Evolutionary conservation across 1,284 basidiomycete genomes (phyloP).

Genomic region (Rhodotorula glutinis): DNA sequence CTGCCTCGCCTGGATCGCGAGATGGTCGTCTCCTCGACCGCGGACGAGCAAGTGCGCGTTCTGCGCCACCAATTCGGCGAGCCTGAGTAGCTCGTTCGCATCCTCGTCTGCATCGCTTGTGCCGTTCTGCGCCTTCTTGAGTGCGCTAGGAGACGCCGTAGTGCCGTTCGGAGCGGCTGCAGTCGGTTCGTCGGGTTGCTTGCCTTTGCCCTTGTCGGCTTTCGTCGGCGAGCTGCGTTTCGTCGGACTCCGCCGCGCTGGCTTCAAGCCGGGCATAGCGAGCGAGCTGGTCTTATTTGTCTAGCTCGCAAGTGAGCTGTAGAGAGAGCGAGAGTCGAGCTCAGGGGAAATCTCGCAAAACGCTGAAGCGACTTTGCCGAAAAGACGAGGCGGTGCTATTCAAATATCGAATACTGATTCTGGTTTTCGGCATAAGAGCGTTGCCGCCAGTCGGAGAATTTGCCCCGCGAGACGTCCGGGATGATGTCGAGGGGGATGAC

Average conservation of each 20-base stretch:
- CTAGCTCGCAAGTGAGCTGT: not conserved
- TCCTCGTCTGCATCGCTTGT: not conserved
- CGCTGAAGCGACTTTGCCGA: too few species aligned
- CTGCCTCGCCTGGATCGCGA: conserved; percentile 12
- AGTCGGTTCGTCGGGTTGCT: conserved; percentile 6
- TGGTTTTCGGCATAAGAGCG: too few species aligned
- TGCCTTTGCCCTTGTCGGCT: conserved; percentile 19
- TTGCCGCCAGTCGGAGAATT: too few species aligned
- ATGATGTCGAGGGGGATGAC: too few species aligned
- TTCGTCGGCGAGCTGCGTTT: conserved; percentile 8
- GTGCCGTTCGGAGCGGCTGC: not conserved
- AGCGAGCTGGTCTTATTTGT: not conserved
- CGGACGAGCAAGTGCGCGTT: conserved; percentile 32
- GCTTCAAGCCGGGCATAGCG: conserved; percentile 6
- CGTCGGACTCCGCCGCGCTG: not conserved
- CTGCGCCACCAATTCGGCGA: conserved; percentile 31
- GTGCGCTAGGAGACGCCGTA: too few species aligned
- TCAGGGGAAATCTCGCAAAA: too few species aligned
- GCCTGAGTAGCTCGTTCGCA: conserved; percentile 20
- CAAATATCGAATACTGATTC: too few species aligned
- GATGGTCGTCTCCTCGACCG: conserved; percentile 18
- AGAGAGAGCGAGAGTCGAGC: not conserved
- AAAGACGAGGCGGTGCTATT: too few species aligned
- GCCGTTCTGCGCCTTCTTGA: not conserved
- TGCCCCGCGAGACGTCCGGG: too few species aligned